phyloP scores from a whole-genome alignment of 306 rosid genomes.

The Albizia julibrissin region DNA sequence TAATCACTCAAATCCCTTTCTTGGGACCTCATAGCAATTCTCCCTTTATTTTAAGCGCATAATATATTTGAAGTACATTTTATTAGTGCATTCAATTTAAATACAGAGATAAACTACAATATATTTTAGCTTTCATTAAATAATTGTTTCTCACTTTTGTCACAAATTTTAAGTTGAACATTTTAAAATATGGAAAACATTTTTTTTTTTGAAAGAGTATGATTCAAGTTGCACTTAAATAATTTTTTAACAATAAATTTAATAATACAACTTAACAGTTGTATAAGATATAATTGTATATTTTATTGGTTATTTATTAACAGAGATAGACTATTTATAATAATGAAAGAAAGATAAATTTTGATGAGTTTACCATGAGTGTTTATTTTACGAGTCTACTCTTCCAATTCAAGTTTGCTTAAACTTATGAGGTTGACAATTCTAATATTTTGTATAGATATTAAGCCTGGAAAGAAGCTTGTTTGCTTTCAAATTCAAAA shows the following conservation, averaged over 20 bases:
- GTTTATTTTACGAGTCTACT: background rate
- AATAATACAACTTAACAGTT: too few species aligned
- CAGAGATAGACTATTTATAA: background rate
- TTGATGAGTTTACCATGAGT: background rate
- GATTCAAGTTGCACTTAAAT: background rate
- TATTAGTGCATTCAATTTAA: background rate
- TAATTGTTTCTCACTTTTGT: background rate
- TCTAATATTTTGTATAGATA: background rate
- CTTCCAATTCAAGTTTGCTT: background rate
- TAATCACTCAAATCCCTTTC: too few species aligned
- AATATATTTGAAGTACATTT: background rate
- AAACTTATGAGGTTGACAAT: background rate
- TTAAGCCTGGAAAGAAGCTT: background rate
- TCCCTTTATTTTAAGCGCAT: background rate
- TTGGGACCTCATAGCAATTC: too few species aligned
- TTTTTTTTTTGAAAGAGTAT: background rate
- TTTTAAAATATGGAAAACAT: background rate
- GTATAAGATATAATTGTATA: background rate
- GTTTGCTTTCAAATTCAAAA: background rate
- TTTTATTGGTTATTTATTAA: background rate
- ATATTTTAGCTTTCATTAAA: background rate
- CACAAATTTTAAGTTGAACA: background rate
- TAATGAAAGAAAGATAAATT: background rate
- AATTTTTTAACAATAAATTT: background rate
- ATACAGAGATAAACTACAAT: background rate